Base-by-base conservation (phyloP, 2,329 filamentous ascomycete species). In the Penicillium sp. region DNA sequence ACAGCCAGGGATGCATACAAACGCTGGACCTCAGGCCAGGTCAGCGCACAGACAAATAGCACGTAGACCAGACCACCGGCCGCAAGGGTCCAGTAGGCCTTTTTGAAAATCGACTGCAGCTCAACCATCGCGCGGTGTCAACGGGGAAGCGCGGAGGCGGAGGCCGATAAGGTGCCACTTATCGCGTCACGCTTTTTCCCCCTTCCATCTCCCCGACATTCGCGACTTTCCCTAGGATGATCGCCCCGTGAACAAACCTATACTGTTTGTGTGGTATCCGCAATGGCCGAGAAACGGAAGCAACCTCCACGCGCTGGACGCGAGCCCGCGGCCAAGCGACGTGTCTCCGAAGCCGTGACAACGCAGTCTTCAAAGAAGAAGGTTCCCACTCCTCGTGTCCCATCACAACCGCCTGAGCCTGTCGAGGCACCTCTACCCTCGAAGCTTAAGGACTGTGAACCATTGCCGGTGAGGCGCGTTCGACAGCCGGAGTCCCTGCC, bases 1-100 rank as follows among this genome's bases (percentile, higher is more conserved):
- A 14, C 25, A 22, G 11, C 8, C 22, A 18, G 11, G 16, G 14
- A 43, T 28, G 71, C 85, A 74, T 79, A 95, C 91, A 92, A 85
- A 74, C 88, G 80, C 69, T 97, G 92, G 46, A 95, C 76, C 61
- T 79, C 82, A 2, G 89, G 85, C 63, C 82, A 84, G 13, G 86
- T 81, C 52, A 89, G 74, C 9, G 87, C 73, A 2, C 79, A 73
- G n/a, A 95, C 72, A 56, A 88, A 85, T 25, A 81, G 65, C 16
- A 83, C 73, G 71, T 94, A 95, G 24, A 88, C 62, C 35, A 80
- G 80, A 7, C 89, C 76, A 13, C 84, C 78, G 14, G 79, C 77
- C 13, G 77, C 81, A 14, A 89, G 72, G 14, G 78, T 76, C 73
- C 79, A 80, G 61, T 82, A 79, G 48, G 80, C 78, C 62, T 75